Evolutionary conservation across 495 filamentous ascomycete genomes (phyloP).

Genomic region (Daldinia concentrica): DNA sequence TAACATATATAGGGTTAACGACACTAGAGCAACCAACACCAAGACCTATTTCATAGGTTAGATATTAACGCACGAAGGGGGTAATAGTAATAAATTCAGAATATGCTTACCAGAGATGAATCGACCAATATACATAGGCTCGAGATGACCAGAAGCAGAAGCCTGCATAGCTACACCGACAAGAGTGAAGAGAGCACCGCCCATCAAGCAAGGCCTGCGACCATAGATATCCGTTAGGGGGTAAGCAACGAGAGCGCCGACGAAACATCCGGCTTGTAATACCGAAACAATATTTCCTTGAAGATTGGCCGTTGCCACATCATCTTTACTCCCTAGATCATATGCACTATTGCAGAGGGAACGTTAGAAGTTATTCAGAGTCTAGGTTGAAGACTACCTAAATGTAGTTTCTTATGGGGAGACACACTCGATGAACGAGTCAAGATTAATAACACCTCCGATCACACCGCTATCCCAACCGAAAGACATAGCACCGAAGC

Average conservation of each 20-base stretch:
- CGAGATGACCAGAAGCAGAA: constrained; percentile 53
- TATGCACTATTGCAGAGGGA: constrained; percentile 51
- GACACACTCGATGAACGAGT: constrained; percentile 48
- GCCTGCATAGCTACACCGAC: constrained; percentile 55
- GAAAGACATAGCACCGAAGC: constrained; percentile 81
- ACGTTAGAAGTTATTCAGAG: constrained; percentile 47
- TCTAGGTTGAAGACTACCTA: constrained; percentile 44
- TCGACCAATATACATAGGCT: constrained; percentile 71
- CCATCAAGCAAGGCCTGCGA: constrained; percentile 56
- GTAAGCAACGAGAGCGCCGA: constrained; percentile 66
- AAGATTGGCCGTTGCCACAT: constrained; percentile 49
- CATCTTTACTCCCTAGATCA: constrained; percentile 41
- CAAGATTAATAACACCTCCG: constrained; percentile 68
- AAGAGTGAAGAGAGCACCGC: constrained; percentile 51
- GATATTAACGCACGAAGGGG: background rate
- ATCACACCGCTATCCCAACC: constrained; percentile 73
- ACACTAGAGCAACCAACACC: constrained; percentile 70
- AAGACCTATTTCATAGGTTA: constrained; percentile 51
- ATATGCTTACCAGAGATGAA: constrained; percentile 65
- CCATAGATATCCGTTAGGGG: constrained; percentile 65
- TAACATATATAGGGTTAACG: constrained; percentile 66
- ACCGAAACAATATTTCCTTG: constrained; percentile 68
- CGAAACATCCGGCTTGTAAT: constrained; percentile 71
- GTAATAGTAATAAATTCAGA: background rate
- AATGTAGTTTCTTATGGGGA: background rate